Evolutionary conservation across 805 yeast genomes (phyloP).

Genomic region (Zygosaccharomyces siamensis): DNA sequence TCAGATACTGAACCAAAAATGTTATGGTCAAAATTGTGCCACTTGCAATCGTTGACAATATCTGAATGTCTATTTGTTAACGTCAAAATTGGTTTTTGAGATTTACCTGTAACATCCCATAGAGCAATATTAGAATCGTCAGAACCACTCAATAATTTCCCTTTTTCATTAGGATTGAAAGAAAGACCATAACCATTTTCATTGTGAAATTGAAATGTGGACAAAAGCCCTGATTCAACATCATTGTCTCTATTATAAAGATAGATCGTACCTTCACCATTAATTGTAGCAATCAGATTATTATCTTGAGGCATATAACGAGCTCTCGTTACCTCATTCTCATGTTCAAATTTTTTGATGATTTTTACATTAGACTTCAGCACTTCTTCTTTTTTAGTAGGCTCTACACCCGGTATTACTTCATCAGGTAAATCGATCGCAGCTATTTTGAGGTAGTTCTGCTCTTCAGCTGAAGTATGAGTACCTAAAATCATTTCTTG

Average conservation of each 20-base stretch:
- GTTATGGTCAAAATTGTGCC: slow-evolving; percentile 52
- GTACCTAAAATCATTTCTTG: slow-evolving; percentile 63
- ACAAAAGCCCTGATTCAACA: slow-evolving; percentile 23
- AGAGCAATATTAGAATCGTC: slow-evolving; percentile 63
- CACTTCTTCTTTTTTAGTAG: slow-evolving; percentile 26
- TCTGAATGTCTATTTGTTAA: slow-evolving; percentile 42
- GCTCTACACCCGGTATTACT: slow-evolving; percentile 27
- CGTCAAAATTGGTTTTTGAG: slow-evolving; percentile 28
- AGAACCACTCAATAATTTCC: slow-evolving; percentile 53
- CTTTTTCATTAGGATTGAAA: slow-evolving; percentile 51
- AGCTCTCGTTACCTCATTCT: slow-evolving; percentile 67
- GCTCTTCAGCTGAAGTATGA: slow-evolving; percentile 66
- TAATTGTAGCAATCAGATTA: slow-evolving; percentile 55
- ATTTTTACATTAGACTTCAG: slow-evolving; percentile 51
- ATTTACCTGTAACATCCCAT: slow-evolving; percentile 44
- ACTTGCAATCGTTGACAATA: slow-evolving; percentile 71
- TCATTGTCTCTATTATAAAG: slow-evolving; percentile 43
- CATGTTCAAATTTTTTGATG: slow-evolving; percentile 54
- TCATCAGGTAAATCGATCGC: slow-evolving; percentile 52
- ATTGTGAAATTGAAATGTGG: slow-evolving; percentile 47
- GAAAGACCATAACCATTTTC: slow-evolving; percentile 73
- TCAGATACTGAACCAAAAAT: slow-evolving; percentile 72
- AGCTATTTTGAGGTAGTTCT: slow-evolving; percentile 61
- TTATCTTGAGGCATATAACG: slow-evolving; percentile 62
- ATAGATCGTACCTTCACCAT: slow-evolving; percentile 58